Evolutionary conservation across 805 yeast genomes (phyloP), one percentile per base, ranked within the genome.

Genomic region (Zygoascus ofunaensis): DNA sequence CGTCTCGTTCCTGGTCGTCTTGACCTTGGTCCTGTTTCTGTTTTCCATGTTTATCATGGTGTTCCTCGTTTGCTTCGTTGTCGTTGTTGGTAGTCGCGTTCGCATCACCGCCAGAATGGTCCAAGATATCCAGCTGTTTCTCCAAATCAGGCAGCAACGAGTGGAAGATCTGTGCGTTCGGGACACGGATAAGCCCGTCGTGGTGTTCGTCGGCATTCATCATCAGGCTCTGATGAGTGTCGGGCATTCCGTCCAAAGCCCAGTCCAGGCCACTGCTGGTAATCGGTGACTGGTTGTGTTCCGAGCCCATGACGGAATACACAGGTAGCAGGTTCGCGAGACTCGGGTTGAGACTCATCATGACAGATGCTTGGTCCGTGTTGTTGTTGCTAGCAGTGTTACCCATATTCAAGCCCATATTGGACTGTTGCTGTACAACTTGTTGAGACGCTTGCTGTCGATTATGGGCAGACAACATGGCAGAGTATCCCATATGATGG

Each of bases 61-160:
- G n/a, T 30, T 36, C 39, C 19, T n/a, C 19, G 38, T 32, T 39
- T 4, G 18, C 33, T n/a, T 39, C 49, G 21, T 18, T 35, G 21
- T 34, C 40, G 14, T 32, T 42, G 20, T 30, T 39, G n/a, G 24
- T 39, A 14, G 4, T 30, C 19, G 39, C 46, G 18, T 43, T 34
- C 12, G 47, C 43, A 36, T 39, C 41, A 38, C 45, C 52, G 10
- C 24, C 10, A 14, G 20, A 34, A 20, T 36, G 39, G 14, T 36
- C 23, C 3, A 36, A 20, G 14, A 30, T 20, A 18, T 48, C 49
- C 30, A 47, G 38, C 33, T 46, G 55, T 47, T 56, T 55, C 32
- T 53, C 56, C 19, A 53, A 42, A 39, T 51, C 59, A 5, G 61
- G 54, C 34, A 57, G 43, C 18, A 44, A 20, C 22, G 48, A 41